A percentile compares a stretch with the other conserved stretches of the same genome.
phyloP scores from a whole-genome alignment of 495 filamentous ascomycete species.

The Neurospora sp. region DNA sequence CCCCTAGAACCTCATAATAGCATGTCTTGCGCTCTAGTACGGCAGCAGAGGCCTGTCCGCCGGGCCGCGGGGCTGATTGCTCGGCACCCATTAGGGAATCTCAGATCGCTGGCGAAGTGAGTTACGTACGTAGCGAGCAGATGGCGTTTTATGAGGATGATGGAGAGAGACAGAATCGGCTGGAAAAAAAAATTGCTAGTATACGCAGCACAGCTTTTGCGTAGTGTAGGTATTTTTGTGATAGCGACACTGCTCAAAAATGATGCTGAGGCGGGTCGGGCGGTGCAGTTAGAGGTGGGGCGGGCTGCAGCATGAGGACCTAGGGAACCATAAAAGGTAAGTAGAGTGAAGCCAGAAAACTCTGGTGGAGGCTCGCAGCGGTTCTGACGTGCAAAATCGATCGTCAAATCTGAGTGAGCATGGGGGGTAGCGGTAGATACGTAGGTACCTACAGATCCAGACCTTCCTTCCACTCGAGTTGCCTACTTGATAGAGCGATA shows the following conservation, averaged over 20 bases:
- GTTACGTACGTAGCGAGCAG: not conserved
- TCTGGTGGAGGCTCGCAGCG: no score
- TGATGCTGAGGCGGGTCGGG: not conserved
- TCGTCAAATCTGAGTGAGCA: no score
- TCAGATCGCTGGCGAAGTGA: not conserved
- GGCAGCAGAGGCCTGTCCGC: slow-evolving; percentile 8
- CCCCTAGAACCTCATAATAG: slow-evolving; percentile 82
- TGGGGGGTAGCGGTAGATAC: not conserved
- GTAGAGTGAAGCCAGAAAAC: no score
- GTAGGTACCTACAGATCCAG: not conserved
- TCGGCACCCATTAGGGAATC: slow-evolving; percentile 60
- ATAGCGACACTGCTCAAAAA: not conserved
- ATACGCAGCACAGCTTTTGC: not conserved
- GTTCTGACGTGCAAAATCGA: no score
- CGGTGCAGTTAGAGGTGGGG: not conserved
- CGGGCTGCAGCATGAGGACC: not conserved
- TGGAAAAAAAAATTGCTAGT: not conserved
- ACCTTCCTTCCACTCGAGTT: not conserved
- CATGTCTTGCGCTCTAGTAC: slow-evolving; percentile 50
- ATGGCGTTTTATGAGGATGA: not conserved
- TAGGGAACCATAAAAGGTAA: no score
- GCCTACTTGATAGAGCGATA: not conserved
- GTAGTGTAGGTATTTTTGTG: not conserved
- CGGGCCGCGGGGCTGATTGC: slow-evolving; percentile 51
- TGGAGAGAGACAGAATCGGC: not conserved